Evolutionary conservation across 2,329 filamentous ascomycete genomes (phyloP).

Genomic region (Emergomyces orientalis): DNA sequence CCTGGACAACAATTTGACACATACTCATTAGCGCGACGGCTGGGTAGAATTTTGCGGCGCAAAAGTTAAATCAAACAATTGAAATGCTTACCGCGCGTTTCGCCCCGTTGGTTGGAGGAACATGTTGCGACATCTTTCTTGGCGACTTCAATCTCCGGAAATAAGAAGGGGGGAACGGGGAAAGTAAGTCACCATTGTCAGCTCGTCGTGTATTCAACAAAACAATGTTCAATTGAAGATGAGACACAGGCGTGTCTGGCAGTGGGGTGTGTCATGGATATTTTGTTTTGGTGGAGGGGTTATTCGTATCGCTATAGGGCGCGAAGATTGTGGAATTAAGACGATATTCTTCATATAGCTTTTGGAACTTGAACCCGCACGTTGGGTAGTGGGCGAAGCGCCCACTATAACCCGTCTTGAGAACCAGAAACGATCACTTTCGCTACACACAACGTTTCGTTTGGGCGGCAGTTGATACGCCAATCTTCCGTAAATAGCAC

Average conservation of each 20-base stretch:
- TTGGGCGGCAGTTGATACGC: background rate
- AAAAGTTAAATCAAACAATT: background rate
- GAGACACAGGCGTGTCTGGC: background rate
- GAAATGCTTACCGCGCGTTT: background rate
- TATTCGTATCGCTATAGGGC: background rate
- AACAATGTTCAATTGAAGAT: background rate
- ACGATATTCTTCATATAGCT: background rate
- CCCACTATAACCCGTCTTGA: background rate
- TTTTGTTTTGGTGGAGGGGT: background rate
- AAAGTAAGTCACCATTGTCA: background rate
- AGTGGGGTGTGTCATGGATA: no score
- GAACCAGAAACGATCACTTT: background rate
- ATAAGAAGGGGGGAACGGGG: background rate
- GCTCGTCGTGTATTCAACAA: background rate
- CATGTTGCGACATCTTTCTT: conserved; percentile 3
- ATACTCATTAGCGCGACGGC: background rate
- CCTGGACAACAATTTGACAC: background rate
- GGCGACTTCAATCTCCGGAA: background rate
- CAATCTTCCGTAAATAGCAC: background rate
- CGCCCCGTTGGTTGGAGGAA: background rate
- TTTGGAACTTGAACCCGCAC: background rate
- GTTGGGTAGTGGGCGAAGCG: background rate
- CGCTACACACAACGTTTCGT: background rate
- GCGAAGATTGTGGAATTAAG: background rate
- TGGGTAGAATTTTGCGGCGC: background rate